Evolutionary conservation across 1,284 basidiomycete species (phyloP).

Genomic region (Naganishia liquefaciens): DNA sequence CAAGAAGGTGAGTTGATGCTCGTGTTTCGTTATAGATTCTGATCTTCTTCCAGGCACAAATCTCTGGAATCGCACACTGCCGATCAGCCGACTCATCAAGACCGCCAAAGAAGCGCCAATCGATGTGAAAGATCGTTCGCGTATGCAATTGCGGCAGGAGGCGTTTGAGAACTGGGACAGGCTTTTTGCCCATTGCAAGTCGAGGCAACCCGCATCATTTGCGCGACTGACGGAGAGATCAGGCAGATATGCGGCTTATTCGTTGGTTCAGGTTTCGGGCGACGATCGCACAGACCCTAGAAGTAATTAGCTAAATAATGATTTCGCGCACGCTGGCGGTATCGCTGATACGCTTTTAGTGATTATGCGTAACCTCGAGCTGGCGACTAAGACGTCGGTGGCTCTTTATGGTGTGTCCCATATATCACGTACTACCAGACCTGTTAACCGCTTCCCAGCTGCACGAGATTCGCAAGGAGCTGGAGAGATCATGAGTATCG

Average conservation of each 20-base stretch:
- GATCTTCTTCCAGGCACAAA: constrained; percentile 15
- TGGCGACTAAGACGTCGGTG: constrained; percentile 20
- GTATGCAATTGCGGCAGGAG: constrained; percentile 12
- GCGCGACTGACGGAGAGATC: neutral
- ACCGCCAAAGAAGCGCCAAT: constrained; percentile 13
- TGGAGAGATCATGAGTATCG: constrained; percentile 7
- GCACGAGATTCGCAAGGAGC: constrained; percentile 1
- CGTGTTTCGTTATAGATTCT: neutral
- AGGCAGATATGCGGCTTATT: constrained; percentile 20
- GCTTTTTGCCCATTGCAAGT: constrained; percentile 14
- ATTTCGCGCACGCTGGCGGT: neutral
- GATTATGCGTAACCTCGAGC: constrained; percentile 9
- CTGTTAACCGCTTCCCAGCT: neutral
- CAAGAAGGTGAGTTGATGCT: neutral
- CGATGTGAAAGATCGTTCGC: constrained; percentile 3
- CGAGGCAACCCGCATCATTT: neutral
- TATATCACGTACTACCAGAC: too few relatives aligned
- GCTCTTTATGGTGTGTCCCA: constrained; percentile 9
- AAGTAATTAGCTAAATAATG: too few relatives aligned
- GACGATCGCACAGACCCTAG: constrained; percentile 1
- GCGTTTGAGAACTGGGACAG: constrained; percentile 13
- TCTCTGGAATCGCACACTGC: constrained; percentile 18
- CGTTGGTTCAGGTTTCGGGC: constrained; percentile 20
- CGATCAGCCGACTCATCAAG: constrained; percentile 16
- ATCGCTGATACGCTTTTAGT: constrained; percentile 1